Conservation (phyloP, 345 rosid species). For the Rhodomyrtus tomentosa region DNA sequence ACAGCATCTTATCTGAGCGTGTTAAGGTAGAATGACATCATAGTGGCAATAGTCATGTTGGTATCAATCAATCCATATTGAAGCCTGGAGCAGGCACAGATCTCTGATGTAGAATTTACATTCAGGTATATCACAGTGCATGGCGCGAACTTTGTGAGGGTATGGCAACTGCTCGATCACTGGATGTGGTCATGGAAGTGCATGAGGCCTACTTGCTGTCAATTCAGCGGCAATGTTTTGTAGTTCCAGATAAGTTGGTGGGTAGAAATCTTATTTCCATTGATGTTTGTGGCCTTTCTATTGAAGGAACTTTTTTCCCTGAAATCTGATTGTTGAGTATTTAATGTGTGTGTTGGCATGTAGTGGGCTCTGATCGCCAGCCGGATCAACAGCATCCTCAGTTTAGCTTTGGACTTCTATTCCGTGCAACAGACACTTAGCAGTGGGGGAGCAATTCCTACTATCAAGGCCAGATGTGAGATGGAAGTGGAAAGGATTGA, state of each 20-base stretch:
- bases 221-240: conserved; percentile 94
- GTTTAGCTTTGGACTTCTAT: conserved; percentile 86
- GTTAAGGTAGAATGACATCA: background rate
- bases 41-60: background rate
- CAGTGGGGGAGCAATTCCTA: conserved; percentile 66
- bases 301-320: background rate
- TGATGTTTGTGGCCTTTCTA: background rate
- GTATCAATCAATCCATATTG: background rate
- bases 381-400: conserved; percentile 82
- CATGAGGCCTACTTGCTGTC: conserved; percentile 87
- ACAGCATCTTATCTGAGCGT: background rate
- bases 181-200: conserved; percentile 92
- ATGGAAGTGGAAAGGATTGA: conserved; percentile 72
- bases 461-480: conserved; percentile 77
- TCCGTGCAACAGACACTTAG: conserved; percentile 74
- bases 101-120: background rate
- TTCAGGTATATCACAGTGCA: conserved; percentile 92
- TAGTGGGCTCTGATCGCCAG: conserved; percentile 94
- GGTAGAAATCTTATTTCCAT: background rate
- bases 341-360: background rate
- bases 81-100: background rate
- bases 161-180: conserved; percentile 78
- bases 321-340: background rate
- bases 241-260: conserved; percentile 96
- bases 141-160: conserved; percentile 97